phyloP scores from a whole-genome alignment of 1,284 basidiomycete genomes.

The Caloboletus inedulis region DNA sequence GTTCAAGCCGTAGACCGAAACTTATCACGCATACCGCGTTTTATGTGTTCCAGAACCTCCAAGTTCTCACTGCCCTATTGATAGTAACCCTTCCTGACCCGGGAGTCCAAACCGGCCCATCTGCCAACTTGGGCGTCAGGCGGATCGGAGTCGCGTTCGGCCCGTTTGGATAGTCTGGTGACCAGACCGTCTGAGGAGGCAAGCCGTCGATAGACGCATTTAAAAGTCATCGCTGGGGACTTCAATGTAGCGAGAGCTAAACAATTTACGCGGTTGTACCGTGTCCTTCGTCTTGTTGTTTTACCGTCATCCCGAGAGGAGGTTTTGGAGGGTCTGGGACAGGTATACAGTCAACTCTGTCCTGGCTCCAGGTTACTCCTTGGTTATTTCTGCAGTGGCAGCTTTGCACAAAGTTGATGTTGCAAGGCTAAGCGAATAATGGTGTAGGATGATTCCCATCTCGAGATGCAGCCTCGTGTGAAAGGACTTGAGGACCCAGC shows the following conservation, averaged over 20 bases:
- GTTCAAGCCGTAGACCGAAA: not conserved
- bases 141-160: not conserved
- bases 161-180: not conserved
- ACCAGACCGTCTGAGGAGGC: not conserved
- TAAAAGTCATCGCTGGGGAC: not conserved
- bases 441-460: not conserved
- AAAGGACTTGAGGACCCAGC: constrained; percentile 1
- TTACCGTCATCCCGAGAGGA: not conserved
- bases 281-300: not conserved
- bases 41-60: not conserved
- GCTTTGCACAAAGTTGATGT: not conserved
- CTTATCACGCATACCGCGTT: not conserved
- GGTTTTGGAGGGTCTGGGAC: not conserved
- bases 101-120: not conserved
- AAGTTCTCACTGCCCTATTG: constrained; percentile 19
- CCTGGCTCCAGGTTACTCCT: not conserved
- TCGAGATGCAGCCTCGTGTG: constrained; percentile 17
- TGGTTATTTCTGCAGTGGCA: not conserved
- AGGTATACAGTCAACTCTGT: not conserved
- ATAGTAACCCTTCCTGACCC: constrained; percentile 7
- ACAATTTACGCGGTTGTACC: not conserved
- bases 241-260: not conserved
- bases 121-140: not conserved
- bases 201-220: not conserved
- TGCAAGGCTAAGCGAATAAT: not conserved